These are phyloP conservation scores for Tilletia setariae DNA, from an alignment of 1,284 basidiomycete species.

Conservation along the genomic window DNA sequence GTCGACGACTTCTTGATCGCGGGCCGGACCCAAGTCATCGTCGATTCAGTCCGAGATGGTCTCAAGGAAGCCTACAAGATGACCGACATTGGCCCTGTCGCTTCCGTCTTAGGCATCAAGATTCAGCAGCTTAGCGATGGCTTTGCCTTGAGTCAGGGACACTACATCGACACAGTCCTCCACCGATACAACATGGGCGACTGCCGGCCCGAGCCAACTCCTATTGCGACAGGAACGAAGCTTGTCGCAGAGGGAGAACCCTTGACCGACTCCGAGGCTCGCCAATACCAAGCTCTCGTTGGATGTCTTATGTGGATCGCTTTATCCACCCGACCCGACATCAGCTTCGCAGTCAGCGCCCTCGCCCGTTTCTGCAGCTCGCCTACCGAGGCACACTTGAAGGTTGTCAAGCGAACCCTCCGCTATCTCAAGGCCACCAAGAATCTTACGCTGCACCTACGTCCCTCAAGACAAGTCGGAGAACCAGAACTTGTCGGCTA, in stretches of 20 bases:
- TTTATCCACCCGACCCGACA: too few species aligned
- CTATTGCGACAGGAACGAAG: too few species aligned
- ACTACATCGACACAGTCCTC: too few species aligned
- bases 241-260: too few species aligned
- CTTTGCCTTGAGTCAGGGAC: background rate
- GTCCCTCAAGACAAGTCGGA: constrained; percentile 11
- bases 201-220: background rate
- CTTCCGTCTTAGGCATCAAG: background rate
- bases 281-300: too few species aligned
- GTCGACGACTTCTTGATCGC: background rate
- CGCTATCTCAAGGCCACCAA: background rate
- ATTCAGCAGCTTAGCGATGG: background rate
- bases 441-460: background rate
- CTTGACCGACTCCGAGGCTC: too few species aligned
- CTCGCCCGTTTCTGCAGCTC: background rate
- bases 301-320: too few species aligned
- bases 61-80: too few species aligned
- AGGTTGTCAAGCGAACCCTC: background rate
- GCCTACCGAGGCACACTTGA: background rate
- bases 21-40: background rate
- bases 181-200: background rate
- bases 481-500: background rate
- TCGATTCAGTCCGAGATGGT: background rate
- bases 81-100: background rate
- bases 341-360: background rate